These are phyloP conservation scores for Pseudogymnoascus sp. DNA, from an alignment of 2,329 filamentous ascomycete genomes.

Conservation along the genomic window DNA sequence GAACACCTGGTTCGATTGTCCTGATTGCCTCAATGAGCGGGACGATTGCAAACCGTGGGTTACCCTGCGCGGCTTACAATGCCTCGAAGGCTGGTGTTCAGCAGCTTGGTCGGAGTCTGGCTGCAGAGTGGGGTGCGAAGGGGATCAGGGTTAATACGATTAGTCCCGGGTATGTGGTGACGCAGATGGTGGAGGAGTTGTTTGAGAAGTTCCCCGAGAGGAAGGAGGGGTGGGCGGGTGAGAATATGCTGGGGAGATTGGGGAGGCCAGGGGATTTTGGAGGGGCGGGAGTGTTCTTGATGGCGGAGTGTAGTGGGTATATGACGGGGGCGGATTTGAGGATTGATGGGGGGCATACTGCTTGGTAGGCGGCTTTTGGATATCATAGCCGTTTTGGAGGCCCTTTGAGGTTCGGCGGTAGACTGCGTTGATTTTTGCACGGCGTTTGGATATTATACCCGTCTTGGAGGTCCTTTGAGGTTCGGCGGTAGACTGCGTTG, in stretches of 20 bases:
- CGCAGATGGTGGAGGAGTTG: constrained; percentile 73
- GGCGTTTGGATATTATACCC: not conserved
- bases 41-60: constrained; percentile 64
- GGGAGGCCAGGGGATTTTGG: constrained; percentile 62
- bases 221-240: constrained; percentile 62
- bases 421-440: not conserved
- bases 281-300: constrained; percentile 59
- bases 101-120: constrained; percentile 62
- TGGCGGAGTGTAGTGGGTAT: constrained; percentile 59
- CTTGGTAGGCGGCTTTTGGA: not conserved
- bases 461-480: not conserved
- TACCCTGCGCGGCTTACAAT: constrained; percentile 61
- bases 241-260: constrained; percentile 74
- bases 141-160: constrained; percentile 76
- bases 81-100: constrained; percentile 67
- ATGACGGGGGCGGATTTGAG: constrained; percentile 47
- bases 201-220: constrained; percentile 69
- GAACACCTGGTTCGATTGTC: constrained; percentile 56
- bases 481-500: not conserved
- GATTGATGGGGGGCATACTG: not conserved
- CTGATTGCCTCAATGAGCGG: constrained; percentile 66
- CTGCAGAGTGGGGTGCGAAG: constrained; percentile 58
- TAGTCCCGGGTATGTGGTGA: constrained; percentile 72
- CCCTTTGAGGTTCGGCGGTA: not conserved
- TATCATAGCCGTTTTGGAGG: not conserved